Conservation (phyloP, 805 yeast species). For the Candida hungchunana region DNA sequence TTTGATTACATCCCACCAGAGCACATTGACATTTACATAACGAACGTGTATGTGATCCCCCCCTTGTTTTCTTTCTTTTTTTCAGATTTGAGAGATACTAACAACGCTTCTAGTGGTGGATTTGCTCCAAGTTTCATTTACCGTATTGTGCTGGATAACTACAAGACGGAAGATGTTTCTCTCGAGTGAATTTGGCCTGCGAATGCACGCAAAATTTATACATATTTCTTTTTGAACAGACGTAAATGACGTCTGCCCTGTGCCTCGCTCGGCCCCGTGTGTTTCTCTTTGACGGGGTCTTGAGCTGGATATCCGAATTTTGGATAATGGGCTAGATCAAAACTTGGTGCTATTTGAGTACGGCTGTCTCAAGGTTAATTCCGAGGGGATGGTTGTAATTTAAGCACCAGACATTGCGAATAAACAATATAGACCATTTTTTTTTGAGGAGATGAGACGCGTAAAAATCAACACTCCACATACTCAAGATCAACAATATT, state of each 20-base stretch:
- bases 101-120: slow-evolving; percentile 54
- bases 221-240: no score
- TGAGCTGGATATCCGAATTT: slow-evolving; percentile 53
- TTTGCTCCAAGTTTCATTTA: slow-evolving; percentile 94
- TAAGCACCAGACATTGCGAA: slow-evolving; percentile 20
- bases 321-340: slow-evolving; percentile 44
- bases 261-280: slow-evolving; percentile 62
- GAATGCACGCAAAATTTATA: background rate
- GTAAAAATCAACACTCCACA: background rate
- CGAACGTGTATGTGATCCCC: slow-evolving; percentile 55
- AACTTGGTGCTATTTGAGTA: slow-evolving; percentile 52
- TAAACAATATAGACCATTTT: no score
- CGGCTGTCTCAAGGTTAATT: slow-evolving; percentile 39
- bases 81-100: slow-evolving; percentile 11
- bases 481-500: background rate
- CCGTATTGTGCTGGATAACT: slow-evolving; percentile 91
- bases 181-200: slow-evolving; percentile 34
- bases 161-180: slow-evolving; percentile 76
- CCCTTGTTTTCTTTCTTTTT: no score
- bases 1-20: slow-evolving; percentile 93
- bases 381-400: slow-evolving; percentile 29
- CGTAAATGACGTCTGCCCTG: slow-evolving; percentile 46
- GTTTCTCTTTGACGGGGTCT: slow-evolving; percentile 34
- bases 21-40: slow-evolving; percentile 86
- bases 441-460: no score